These are phyloP conservation scores for Scheffersomyces cryptocercus DNA, from an alignment of 1,139 yeast species.

Conservation along the genomic window DNA sequence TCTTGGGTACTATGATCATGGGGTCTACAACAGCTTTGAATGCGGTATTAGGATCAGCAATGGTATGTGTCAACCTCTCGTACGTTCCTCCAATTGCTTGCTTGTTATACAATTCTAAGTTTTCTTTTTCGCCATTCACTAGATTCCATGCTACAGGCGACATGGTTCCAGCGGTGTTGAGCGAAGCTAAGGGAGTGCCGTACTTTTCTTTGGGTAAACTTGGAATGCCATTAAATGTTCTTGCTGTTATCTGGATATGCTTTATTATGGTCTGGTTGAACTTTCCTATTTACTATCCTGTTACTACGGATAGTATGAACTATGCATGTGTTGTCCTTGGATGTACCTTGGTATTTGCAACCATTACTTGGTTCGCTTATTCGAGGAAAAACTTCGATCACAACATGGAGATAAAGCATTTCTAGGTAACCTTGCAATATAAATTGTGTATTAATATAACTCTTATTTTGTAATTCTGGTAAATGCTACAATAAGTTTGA, in stretches of 20 bases:
- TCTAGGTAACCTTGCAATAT: neutral
- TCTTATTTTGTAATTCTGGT: too few relatives aligned
- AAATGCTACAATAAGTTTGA: too few relatives aligned
- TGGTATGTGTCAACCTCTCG: slow-evolving; percentile 31
- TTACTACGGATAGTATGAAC: slow-evolving; percentile 33
- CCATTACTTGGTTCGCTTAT: slow-evolving; percentile 27
- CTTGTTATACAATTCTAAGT: slow-evolving; percentile 18
- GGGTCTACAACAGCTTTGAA: slow-evolving; percentile 26
- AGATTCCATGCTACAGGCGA: slow-evolving; percentile 13
- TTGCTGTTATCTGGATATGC: slow-evolving; percentile 28
- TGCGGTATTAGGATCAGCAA: slow-evolving; percentile 30
- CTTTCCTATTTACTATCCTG: slow-evolving; percentile 31
- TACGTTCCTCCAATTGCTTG: slow-evolving; percentile 30
- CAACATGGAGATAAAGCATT: slow-evolving; percentile 12
- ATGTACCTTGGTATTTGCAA: slow-evolving; percentile 27
- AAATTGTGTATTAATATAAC: too few relatives aligned
- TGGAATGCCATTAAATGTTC: slow-evolving; percentile 28
- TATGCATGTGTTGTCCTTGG: slow-evolving; percentile 39
- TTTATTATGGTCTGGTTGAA: slow-evolving; percentile 31
- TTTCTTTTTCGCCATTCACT: slow-evolving; percentile 12
- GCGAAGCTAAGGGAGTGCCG: slow-evolving; percentile 16
- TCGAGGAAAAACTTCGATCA: slow-evolving; percentile 19
- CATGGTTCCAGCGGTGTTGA: slow-evolving; percentile 11
- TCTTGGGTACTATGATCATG: slow-evolving; percentile 24
- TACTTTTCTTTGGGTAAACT: slow-evolving; percentile 25